Evolutionary conservation across 2,329 filamentous ascomycete genomes (phyloP).

Genomic region (Cordyceps javanica): DNA sequence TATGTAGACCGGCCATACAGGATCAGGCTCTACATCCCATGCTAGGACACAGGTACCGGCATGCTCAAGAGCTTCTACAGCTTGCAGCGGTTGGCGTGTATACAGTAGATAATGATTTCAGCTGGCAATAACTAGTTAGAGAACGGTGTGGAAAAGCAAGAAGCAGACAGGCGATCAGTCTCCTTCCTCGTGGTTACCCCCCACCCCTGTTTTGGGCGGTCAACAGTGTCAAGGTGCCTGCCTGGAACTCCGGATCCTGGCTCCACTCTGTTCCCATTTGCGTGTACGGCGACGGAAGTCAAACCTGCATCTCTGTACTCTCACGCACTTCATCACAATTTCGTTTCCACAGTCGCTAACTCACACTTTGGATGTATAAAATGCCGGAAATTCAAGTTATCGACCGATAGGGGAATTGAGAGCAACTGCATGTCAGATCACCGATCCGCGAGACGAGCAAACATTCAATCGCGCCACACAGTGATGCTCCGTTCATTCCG

Average conservation of each 20-base stretch:
- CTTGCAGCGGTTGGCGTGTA: too few species aligned
- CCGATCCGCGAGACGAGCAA: not conserved
- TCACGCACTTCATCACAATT: not conserved
- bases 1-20: too few species aligned
- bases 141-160: too few species aligned
- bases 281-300: not conserved
- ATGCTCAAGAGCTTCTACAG: too few species aligned
- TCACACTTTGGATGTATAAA: not conserved
- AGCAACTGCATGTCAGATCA: not conserved
- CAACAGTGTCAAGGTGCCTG: too few species aligned
- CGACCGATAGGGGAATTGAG: not conserved
- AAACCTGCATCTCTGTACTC: not conserved
- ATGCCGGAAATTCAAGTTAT: not conserved
- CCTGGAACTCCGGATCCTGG: not conserved
- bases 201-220: too few species aligned
- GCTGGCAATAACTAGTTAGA: too few species aligned
- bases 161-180: too few species aligned
- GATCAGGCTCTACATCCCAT: too few species aligned
- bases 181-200: too few species aligned
- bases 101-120: too few species aligned
- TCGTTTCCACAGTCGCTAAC: not conserved
- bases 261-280: conserved; percentile 19
- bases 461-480: not conserved
- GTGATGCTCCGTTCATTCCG: not conserved
- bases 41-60: too few species aligned